phyloP scores from a whole-genome alignment of 169 alveolate species.

The Sarcocystis neurona region DNA sequence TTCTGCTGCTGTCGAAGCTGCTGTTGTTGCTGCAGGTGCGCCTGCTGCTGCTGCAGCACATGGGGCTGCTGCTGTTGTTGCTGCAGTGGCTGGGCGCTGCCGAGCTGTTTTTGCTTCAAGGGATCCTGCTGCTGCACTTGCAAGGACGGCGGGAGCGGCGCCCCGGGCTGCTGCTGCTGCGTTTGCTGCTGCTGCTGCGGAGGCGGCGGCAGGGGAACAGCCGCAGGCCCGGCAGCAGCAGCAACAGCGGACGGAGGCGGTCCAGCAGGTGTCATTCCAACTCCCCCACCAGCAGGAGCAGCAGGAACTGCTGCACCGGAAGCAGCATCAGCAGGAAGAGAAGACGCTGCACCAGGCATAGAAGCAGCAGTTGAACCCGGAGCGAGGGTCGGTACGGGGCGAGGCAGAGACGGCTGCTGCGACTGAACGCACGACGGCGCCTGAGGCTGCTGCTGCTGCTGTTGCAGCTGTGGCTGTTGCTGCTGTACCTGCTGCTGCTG shows the following conservation, averaged over 20 bases:
- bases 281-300: too few species aligned
- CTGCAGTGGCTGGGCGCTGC: neutral
- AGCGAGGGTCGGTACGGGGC: neutral
- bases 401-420: slow-evolving; percentile 4
- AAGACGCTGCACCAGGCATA: too few species aligned
- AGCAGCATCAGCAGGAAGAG: too few species aligned
- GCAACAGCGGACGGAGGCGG: too few species aligned
- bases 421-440: neutral
- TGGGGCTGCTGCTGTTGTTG: neutral
- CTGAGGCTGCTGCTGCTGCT: neutral
- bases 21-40: neutral
- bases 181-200: neutral
- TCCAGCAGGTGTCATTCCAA: neutral
- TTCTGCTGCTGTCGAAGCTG: neutral
- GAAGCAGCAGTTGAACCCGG: too few species aligned
- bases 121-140: slow-evolving; percentile 31
- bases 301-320: slow-evolving; percentile 29
- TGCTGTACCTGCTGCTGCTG: slow-evolving; percentile 10
- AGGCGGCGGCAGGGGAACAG: neutral
- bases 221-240: slow-evolving; percentile 6
- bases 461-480: slow-evolving; percentile 34
- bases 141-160: neutral
- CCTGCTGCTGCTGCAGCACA: neutral
- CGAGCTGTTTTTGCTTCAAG: neutral
- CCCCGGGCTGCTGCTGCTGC: slow-evolving; percentile 39